A percentile compares a stretch with the other conserved stretches of the same genome.
These are phyloP conservation scores for Ensete glaucum DNA, from an alignment of 176 grass and related monocot species.

Conservation along the genomic window DNA sequence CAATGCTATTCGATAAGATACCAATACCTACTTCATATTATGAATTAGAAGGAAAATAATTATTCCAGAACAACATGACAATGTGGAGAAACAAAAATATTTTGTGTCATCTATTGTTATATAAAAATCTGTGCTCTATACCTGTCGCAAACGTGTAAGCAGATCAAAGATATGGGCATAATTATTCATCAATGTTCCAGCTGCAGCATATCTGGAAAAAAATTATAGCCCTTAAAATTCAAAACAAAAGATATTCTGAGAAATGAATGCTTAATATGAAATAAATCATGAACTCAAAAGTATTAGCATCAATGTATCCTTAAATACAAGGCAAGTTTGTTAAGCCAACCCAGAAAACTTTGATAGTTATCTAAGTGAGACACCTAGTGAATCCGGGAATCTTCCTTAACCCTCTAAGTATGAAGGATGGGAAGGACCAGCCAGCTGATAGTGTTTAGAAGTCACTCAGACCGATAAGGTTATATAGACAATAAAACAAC, in stretches of 20 bases:
- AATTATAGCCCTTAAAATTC: neutral
- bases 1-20: neutral
- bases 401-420: neutral
- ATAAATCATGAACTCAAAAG: neutral
- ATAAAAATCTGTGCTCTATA: conserved; percentile 19
- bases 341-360: neutral
- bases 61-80: neutral
- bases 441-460: neutral
- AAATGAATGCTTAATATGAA: neutral
- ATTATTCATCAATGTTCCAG: conserved; percentile 94
- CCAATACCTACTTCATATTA: neutral
- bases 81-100: neutral
- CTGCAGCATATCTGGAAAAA: conserved; percentile 62
- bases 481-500: neutral
- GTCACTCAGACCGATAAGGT: neutral
- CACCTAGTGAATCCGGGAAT: conserved; percentile 10
- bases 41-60: neutral
- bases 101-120: neutral
- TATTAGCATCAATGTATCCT: neutral
- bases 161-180: conserved; percentile 98
- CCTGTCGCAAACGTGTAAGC: conserved; percentile 88
- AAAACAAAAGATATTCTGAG: neutral
- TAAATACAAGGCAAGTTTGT: neutral
- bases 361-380: neutral
- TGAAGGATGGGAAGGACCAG: neutral